Evolutionary conservation across 2,329 filamentous ascomycete species (phyloP), one percentile per base, ranked within the genome.

Genomic region (Colletotrichum nymphaeae): DNA sequence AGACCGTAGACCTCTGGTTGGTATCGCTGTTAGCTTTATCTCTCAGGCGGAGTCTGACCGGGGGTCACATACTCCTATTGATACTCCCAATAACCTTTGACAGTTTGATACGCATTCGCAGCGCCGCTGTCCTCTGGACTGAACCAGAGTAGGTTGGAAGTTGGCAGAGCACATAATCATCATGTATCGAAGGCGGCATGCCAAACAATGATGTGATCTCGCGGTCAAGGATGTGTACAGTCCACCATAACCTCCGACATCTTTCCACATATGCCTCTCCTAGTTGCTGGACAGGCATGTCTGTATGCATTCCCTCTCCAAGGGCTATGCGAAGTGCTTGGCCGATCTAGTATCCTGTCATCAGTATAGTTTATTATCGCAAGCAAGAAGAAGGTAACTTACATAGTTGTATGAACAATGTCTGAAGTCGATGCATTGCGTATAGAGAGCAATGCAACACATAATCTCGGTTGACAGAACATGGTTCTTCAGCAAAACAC

Each of bases 131-230:
- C 3, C 80, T 70, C 8, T 80, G 78, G 0, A 72, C 26, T 0
- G 78, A 80, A 1, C 79, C 81, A 0, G 73, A 74, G 19, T 80
- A 82, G 2, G 76, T 76, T 0, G 81, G 81, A 1, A 83, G 76
- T 35, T 82, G 80, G 0, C 86, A 84, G 8, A 85, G 82, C 0
- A 90, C 83, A 55, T 89, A 86, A n/a, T 88, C 84, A 52, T 89
- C 87, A 24, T 81, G 80, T 2, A 89, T 81, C 0, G 86, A 84
- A 58, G 86, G 83, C 0, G 88, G 88, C 0, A 88, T 74, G 0
- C 88, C 88, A 84, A 89, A 88, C 2, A 89, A 74, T 0, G 86
- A 87, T 1, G 86, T 87, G 83, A 89, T 88, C 74, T 89, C 84
- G 2, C 87, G 83, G 66, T 89, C 88, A 1, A 89, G 78, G 1